Base-by-base conservation (phyloP, 1,139 yeast species). In the Candida mesenterica region DNA sequence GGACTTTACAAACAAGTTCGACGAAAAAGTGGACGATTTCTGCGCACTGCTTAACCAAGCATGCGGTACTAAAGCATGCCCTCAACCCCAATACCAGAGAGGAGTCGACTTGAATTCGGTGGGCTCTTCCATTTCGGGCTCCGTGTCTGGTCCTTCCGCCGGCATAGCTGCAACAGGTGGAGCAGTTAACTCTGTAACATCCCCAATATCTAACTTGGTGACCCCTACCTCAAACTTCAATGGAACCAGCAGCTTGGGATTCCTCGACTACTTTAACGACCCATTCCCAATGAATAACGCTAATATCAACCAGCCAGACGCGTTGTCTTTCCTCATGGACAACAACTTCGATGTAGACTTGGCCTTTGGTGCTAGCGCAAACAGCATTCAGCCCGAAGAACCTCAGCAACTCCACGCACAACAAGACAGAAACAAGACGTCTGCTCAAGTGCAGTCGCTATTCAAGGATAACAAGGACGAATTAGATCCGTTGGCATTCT, bases 1-100 rank as follows among this genome's bases (percentile, higher is more conserved):
- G 34, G 45, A 41, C 28, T 43, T 55, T 27, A 43, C 49, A 8
- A 45, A 48, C 13, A 54, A 52, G 20, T 71, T 68, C 44, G 75
- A 70, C 26, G 76, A 71, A 44, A 59, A 66, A 44, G 57, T 64
- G 14, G 72, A 70, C 44, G 82, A 81, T 32, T 90, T 90, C 53
- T 90, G 97, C 54, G 75, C 74, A 18, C 77, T 80, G 50, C 68
- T 90, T 49, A 76, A 77, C 43, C 75, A 79, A 55, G 97, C 90
- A 1, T 90, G 97, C 59, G 97, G 96, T 13, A 82, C 82, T n/a
- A 79, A 70, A 52, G 68, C 68, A 19, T 63, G 75, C 42, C 95
- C 95, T 3, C 58, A 81, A 6, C 95, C 96, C 6, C 74, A 75
- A 52, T 57, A 48, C 43, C 48, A 59, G 38, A 42, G 55, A 32